Conservation (phyloP, 805 yeast species). For the Ogataea nonfermentans region DNA sequence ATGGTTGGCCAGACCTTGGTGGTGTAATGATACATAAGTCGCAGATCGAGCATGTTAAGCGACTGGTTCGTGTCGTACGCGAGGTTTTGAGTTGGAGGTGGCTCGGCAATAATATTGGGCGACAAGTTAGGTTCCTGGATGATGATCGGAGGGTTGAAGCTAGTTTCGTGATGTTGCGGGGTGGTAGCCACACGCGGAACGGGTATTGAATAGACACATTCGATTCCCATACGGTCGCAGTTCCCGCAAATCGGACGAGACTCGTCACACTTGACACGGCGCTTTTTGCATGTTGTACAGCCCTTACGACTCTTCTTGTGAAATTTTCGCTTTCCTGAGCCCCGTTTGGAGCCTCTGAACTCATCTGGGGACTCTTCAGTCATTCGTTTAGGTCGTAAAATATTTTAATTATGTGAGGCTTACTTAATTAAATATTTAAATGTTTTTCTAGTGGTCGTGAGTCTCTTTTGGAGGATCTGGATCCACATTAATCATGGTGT, state of each 20-base stretch:
- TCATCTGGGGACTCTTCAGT: slow-evolving; percentile 2
- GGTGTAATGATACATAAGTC: slow-evolving; percentile 84
- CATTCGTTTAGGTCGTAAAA: slow-evolving; percentile 13
- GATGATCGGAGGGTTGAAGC: slow-evolving; percentile 1
- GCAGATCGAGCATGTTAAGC: slow-evolving; percentile 71
- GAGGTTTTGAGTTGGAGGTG: slow-evolving; percentile 24
- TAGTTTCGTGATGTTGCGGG: background rate
- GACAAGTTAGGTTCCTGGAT: slow-evolving; percentile 27
- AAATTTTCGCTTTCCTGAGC: slow-evolving; percentile 77
- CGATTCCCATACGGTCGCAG: slow-evolving; percentile 75
- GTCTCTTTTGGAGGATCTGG: slow-evolving; percentile 94
- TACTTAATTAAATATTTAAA: slow-evolving; percentile 5
- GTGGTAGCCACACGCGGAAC: background rate
- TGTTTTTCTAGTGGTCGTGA: slow-evolving; percentile 61
- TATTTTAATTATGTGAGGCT: slow-evolving; percentile 7
- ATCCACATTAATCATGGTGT: slow-evolving; percentile 95
- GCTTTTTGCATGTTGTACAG: slow-evolving; percentile 81
- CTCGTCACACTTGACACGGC: slow-evolving; percentile 94
- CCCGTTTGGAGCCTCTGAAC: slow-evolving; percentile 23
- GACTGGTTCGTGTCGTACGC: slow-evolving; percentile 29
- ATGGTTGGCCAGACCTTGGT: slow-evolving; percentile 83
- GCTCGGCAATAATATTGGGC: slow-evolving; percentile 32
- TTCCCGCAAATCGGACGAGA: slow-evolving; percentile 73
- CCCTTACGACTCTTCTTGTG: slow-evolving; percentile 89
- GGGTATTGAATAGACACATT: slow-evolving; percentile 56